phyloP scores from a whole-genome alignment of 495 filamentous ascomycete genomes.

The Extremus antarcticus region DNA sequence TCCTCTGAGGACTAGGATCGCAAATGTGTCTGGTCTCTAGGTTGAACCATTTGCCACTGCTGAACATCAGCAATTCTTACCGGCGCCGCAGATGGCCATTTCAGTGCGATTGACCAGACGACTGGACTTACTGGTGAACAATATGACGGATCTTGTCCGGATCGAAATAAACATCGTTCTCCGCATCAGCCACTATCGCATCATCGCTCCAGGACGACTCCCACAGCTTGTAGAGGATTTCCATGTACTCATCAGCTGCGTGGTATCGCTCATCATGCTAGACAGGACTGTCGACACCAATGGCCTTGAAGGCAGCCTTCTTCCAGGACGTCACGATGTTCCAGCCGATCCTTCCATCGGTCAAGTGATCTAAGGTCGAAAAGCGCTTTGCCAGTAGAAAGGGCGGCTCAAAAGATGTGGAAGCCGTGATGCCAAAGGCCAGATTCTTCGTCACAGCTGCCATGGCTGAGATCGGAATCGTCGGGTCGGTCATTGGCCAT shows the following conservation, averaged over 20 bases:
- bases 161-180: conserved; percentile 42
- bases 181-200: conserved; percentile 39
- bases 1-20: conserved; percentile 52
- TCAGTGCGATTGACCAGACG: too few species aligned
- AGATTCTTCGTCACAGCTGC: conserved; percentile 46
- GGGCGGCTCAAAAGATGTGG: conserved; percentile 49
- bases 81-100: too few species aligned
- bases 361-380: conserved; percentile 54
- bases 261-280: conserved; percentile 52
- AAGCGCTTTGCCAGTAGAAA: conserved; percentile 49
- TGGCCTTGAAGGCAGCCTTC: conserved; percentile 47
- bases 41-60: conserved; percentile 46
- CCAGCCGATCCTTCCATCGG: conserved; percentile 49
- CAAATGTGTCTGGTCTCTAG: conserved; percentile 43
- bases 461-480: conserved; percentile 43
- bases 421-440: conserved; percentile 44
- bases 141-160: conserved; percentile 48
- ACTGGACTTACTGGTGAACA: too few species aligned
- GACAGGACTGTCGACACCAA: conserved; percentile 44
- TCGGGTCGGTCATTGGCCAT: conserved; percentile 46
- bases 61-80: too few species aligned
- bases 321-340: conserved; percentile 56
- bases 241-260: conserved; percentile 51
- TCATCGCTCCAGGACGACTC: conserved; percentile 50
- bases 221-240: conserved; percentile 51